These are phyloP conservation scores for Puccinia horiana DNA, from an alignment of 1,284 basidiomycete species.

Conservation along the genomic window DNA sequence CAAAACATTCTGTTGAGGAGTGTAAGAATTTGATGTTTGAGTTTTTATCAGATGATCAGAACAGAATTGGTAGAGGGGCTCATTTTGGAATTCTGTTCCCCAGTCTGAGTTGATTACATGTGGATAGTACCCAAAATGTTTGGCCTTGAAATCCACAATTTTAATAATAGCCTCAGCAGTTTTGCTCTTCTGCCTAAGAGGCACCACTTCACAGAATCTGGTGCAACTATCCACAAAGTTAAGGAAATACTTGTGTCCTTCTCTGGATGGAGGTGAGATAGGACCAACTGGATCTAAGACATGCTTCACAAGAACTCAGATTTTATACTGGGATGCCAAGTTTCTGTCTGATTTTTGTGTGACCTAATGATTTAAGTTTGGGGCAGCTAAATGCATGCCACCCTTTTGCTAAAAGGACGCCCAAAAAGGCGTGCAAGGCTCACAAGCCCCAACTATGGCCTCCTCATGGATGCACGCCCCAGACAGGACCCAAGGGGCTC, in stretches of 20 bases:
- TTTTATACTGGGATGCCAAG: background rate
- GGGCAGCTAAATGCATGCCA: no score
- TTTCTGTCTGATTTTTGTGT: no score
- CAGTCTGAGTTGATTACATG: background rate
- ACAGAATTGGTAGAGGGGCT: background rate
- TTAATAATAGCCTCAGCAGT: background rate
- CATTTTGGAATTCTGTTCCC: constrained; percentile 14
- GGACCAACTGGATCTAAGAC: constrained; percentile 9
- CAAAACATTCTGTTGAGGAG: constrained; percentile 16
- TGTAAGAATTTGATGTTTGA: background rate
- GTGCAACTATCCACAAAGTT: background rate
- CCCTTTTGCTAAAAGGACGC: no score
- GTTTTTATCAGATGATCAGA: background rate
- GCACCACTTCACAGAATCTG: background rate
- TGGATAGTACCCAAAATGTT: background rate
- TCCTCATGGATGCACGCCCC: no score
- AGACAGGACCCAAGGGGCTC: no score
- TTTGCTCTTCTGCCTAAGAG: background rate
- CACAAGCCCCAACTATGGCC: no score
- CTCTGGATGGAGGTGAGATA: background rate
- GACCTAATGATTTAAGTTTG: no score
- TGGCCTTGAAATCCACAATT: background rate
- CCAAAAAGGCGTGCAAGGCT: no score
- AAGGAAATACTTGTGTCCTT: background rate
- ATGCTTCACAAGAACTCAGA: background rate